Percentiles rank a stretch among this genome's conserved stretches.
phyloP scores from a whole-genome alignment of 2,329 filamentous ascomycete species.

The Magnaporthiopsis incrustans region DNA sequence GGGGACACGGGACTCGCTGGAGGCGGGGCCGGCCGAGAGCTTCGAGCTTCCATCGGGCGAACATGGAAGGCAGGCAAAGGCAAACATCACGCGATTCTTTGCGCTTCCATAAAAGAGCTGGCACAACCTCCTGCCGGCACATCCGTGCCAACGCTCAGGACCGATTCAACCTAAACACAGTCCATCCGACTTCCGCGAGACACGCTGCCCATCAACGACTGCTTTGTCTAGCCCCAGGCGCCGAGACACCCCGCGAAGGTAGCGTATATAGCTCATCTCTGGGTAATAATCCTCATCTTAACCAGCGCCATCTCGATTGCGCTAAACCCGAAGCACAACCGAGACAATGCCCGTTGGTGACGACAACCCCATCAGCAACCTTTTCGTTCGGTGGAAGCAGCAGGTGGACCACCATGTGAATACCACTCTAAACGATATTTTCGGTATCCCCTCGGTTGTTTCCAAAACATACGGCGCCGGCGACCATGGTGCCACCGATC shows the following conservation, averaged over 20 bases:
- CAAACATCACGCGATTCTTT: neutral
- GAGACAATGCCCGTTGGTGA: slow-evolving; percentile 15
- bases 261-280: neutral
- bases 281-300: neutral
- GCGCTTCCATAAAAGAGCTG: neutral
- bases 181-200: neutral
- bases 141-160: neutral
- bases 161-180: neutral
- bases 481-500: neutral
- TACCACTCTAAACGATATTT: slow-evolving; percentile 20
- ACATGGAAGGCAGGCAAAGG: neutral
- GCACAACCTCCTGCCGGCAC: neutral
- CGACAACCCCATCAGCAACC: slow-evolving; percentile 18
- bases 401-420: slow-evolving; percentile 30
- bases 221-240: neutral
- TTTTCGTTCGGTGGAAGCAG: slow-evolving; percentile 33
- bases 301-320: neutral
- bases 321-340: neutral
- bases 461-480: slow-evolving; percentile 13
- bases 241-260: neutral
- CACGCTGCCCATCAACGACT: neutral
- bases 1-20: neutral
- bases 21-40: neutral
- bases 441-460: slow-evolving; percentile 19
- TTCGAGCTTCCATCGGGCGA: neutral